Base-by-base conservation (phyloP, 2,329 filamentous ascomycete species). In the Diaporthe sp. region DNA sequence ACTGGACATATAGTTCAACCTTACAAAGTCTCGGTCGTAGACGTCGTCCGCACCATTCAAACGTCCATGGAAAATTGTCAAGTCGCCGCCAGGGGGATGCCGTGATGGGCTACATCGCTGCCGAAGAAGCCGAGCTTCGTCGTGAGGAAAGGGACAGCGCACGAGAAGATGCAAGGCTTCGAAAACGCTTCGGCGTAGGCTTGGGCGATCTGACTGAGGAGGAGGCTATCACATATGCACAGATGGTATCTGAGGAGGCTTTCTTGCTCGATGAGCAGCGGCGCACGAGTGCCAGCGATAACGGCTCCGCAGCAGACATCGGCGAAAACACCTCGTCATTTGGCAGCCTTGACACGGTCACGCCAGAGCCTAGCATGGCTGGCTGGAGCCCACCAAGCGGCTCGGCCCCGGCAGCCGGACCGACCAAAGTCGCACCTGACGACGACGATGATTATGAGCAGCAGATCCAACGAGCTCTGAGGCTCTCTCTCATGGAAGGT, bases 1-100 rank as follows among this genome's bases (percentile, higher is more conserved):
- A 95, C 82, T 99, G 97, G 97, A 92, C 94, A 4, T 98, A 97
- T 82, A 97, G 94, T 82, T 96, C 95, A 13, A 93, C 93, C 0
- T 92, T 93, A 79, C 92, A 95, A 76, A 91, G 93, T 75, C 90
- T 93, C 68, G 92, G 92, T 73, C 94, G 90, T 76, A 98, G 97
- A 83, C 93, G 95, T n/a, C 92, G 92, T 12, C 85, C 93, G 19
- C 92, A 95, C 50, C 92, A 95, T 74, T 90, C 91, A 1, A 92
- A 90, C 74, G 81, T 87, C 8, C 88, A 90, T 73, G 87, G 87
- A n/a, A 87, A 87, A 30, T 78, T 85, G 9, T 84, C 84, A 22
- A 86, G 85, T 70, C 87, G 89, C 58, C 86, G 89, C 6, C 83
- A 92, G 28, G 90, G 94, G 57, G 92, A 91, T 25, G 92, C 93